These are phyloP conservation scores for Planoprotostelium fungivorum DNA, from an alignment of 78 protist genomes.

Conservation along the genomic window DNA sequence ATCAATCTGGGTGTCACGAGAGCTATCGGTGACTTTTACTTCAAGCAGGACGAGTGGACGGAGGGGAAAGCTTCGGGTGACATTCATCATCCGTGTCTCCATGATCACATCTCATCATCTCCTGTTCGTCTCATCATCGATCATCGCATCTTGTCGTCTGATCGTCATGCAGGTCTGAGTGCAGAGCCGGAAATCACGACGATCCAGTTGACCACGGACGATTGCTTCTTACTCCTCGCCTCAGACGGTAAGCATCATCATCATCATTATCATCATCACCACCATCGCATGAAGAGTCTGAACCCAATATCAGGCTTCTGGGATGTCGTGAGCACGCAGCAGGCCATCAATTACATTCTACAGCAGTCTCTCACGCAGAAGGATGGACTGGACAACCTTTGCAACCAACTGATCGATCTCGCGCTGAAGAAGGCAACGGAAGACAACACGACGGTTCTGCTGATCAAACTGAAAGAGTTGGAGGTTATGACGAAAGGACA, in stretches of 20 bases:
- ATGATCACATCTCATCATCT: background rate
- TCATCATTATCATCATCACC: too few species aligned
- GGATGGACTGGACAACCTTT: background rate
- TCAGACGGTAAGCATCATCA: background rate
- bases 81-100: too few species aligned
- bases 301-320: background rate
- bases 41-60: background rate
- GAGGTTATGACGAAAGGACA: too few species aligned
- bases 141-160: background rate
- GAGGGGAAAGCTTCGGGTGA: background rate
- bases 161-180: background rate
- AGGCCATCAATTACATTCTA: background rate
- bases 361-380: background rate
- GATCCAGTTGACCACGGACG: background rate
- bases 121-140: too few species aligned
- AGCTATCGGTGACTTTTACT: background rate
- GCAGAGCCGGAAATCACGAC: background rate
- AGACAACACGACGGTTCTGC: background rate
- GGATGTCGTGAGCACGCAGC: background rate
- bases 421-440: background rate
- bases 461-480: background rate
- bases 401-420: background rate
- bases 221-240: background rate
- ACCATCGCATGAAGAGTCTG: too few species aligned
- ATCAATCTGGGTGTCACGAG: background rate